Evolutionary conservation across 2,329 filamentous ascomycete genomes (phyloP).

Genomic region (Gnomoniopsis smithogilvyi): DNA sequence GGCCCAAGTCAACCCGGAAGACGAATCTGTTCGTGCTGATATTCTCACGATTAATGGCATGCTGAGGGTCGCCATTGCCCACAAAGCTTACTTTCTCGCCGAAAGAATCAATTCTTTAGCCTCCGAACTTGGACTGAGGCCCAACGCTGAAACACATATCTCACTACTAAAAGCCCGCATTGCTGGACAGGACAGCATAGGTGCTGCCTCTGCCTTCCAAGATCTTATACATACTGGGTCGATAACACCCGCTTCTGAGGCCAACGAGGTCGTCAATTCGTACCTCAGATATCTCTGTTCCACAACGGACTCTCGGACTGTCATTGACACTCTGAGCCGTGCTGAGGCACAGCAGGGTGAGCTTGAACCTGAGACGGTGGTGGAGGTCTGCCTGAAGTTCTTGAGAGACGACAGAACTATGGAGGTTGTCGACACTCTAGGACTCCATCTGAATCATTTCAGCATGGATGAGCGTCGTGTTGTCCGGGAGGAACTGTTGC

Average conservation of each 20-base stretch:
- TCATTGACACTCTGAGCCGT: conserved; percentile 70
- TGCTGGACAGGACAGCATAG: conserved; percentile 68
- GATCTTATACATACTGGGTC: conserved; percentile 51
- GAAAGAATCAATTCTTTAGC: conserved; percentile 70
- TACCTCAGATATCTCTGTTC: conserved; percentile 68
- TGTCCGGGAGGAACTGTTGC: conserved; percentile 64
- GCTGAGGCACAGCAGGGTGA: conserved; percentile 67
- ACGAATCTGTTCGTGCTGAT: conserved; percentile 53
- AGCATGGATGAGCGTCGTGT: conserved; percentile 65
- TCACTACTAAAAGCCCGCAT: conserved; percentile 75
- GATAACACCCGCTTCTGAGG: conserved; percentile 38
- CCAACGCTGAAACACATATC: conserved; percentile 68
- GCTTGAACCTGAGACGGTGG: conserved; percentile 72
- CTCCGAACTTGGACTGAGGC: conserved; percentile 59
- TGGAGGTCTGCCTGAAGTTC: conserved; percentile 69
- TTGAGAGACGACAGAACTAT: conserved; percentile 72
- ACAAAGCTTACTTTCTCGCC: conserved; percentile 66
- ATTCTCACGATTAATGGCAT: conserved; percentile 74
- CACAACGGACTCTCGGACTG: conserved; percentile 63
- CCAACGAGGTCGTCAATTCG: conserved; percentile 63
- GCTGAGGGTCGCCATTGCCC: conserved; percentile 68
- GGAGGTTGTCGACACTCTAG: conserved; percentile 79
- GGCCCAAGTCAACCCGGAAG: conserved; percentile 44
- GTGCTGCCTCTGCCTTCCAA: conserved; percentile 64
- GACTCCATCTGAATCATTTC: conserved; percentile 68